Percentiles rank a stretch among this genome's conserved stretches.
phyloP scores from a whole-genome alignment of 2,329 filamentous ascomycete genomes.

The Lomentospora prolificans region DNA sequence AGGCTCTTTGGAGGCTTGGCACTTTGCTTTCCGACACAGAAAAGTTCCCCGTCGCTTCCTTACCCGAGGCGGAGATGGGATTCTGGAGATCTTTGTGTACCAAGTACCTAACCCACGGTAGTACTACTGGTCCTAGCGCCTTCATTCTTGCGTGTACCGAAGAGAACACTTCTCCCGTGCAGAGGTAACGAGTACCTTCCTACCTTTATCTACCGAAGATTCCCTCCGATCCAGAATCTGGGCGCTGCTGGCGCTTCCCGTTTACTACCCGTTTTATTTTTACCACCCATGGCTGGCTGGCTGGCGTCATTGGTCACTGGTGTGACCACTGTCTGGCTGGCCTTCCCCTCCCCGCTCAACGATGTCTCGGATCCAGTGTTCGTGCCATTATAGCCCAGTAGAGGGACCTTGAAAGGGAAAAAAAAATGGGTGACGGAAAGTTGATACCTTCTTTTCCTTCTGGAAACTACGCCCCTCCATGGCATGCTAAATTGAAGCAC shows the following conservation, averaged over 20 bases:
- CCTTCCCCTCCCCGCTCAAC: too few species aligned
- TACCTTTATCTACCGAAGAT: too few species aligned
- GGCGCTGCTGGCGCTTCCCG: too few species aligned
- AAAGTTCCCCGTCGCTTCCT: background rate
- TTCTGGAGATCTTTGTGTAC: background rate
- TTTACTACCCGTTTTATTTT: background rate
- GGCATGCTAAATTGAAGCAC: background rate
- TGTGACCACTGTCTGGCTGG: too few species aligned
- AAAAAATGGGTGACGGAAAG: background rate
- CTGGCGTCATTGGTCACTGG: too few species aligned
- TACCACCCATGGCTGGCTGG: too few species aligned
- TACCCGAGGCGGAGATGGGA: background rate
- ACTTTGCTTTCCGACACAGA: background rate
- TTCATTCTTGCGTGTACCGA: background rate
- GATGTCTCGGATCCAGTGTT: too few species aligned
- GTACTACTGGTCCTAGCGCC: too few species aligned
- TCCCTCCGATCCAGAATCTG: too few species aligned
- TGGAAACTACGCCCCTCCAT: background rate
- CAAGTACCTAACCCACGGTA: background rate
- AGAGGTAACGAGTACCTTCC: too few species aligned
- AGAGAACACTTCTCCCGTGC: too few species aligned
- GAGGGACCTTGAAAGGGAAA: background rate
- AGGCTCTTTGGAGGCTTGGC: background rate
- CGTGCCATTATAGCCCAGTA: background rate
- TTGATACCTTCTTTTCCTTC: background rate